A percentile compares a stretch with the other conserved stretches of the same genome.
phyloP scores from a whole-genome alignment of 2,329 filamentous ascomycete genomes.

The Fusarium cyanostomum region DNA sequence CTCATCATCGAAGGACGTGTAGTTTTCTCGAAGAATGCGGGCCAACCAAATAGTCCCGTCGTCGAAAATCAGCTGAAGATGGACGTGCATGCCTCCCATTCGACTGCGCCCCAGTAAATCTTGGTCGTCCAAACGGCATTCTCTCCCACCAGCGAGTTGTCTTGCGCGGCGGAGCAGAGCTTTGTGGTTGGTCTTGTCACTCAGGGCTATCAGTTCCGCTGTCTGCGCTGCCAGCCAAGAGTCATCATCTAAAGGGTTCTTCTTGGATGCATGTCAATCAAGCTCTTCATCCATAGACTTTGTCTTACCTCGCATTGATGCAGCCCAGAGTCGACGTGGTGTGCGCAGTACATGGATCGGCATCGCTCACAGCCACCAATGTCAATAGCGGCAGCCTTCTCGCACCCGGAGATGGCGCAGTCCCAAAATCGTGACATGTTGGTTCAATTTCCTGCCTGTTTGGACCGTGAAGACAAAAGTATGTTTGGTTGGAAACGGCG shows the following conservation, averaged over 20 bases:
- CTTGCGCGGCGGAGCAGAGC: slow-evolving; percentile 24
- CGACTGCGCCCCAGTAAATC: slow-evolving; percentile 6
- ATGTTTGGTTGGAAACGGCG: no score
- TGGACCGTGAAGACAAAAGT: no score
- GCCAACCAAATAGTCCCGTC: slow-evolving; percentile 19
- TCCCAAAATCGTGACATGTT: slow-evolving; percentile 11
- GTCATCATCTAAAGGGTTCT: slow-evolving; percentile 27
- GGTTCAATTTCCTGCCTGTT: no score
- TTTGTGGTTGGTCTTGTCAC: slow-evolving; percentile 23
- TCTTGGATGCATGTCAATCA: no score
- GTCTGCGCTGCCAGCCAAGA: slow-evolving; percentile 28
- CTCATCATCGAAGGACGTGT: slow-evolving; percentile 6
- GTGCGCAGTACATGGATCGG: slow-evolving; percentile 11
- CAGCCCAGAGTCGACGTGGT: background rate
- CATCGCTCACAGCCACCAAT: slow-evolving; percentile 13
- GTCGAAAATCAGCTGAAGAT: slow-evolving; percentile 17
- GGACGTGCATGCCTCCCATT: slow-evolving; percentile 20
- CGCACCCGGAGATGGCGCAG: background rate
- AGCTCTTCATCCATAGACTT: no score
- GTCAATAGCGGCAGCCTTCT: slow-evolving; percentile 5
- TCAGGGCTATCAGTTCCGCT: slow-evolving; percentile 24
- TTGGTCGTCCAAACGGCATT: slow-evolving; percentile 16
- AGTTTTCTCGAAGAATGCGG: slow-evolving; percentile 13
- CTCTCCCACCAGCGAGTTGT: slow-evolving; percentile 25
- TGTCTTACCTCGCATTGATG: slow-evolving; percentile 6